Evolutionary conservation across 2,329 filamentous ascomycete species (phyloP).

Genomic region (Huntiella omanensis): DNA sequence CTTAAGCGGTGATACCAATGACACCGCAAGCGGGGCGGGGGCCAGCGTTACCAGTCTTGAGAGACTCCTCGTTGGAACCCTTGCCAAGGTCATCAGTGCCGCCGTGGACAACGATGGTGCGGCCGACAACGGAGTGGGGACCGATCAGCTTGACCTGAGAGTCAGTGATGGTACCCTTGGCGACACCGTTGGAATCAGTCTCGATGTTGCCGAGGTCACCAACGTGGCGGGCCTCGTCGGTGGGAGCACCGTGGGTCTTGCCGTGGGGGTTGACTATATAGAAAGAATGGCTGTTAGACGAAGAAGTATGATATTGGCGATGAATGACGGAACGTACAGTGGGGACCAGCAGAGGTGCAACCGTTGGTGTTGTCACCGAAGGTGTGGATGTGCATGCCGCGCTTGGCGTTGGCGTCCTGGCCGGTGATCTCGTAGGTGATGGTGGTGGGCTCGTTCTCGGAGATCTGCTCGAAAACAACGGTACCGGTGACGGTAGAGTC

Average conservation of each 20-base stretch:
- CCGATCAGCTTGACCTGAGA: constrained; percentile 88
- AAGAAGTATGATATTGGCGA: background rate
- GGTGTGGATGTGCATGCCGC: constrained; percentile 96
- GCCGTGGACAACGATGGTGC: constrained; percentile 83
- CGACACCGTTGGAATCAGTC: constrained; percentile 83
- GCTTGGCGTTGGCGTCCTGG: constrained; percentile 86
- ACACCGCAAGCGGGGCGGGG: constrained; percentile 81
- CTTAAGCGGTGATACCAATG: constrained; percentile 4
- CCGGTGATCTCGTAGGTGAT: constrained; percentile 85
- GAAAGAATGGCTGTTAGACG: background rate
- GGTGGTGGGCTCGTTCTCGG: constrained; percentile 64
- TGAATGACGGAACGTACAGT: constrained; percentile 46
- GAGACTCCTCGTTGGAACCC: constrained; percentile 80
- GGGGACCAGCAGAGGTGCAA: constrained; percentile 93
- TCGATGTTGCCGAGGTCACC: constrained; percentile 96
- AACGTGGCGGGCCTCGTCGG: constrained; percentile 74
- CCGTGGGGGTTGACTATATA: constrained; percentile 73
- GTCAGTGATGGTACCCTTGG: constrained; percentile 64
- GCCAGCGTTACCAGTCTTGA: constrained; percentile 97
- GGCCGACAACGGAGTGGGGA: constrained; percentile 83
- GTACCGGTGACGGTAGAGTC: constrained; percentile 90
- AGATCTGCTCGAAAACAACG: constrained; percentile 84
- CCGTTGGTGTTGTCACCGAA: constrained; percentile 99
- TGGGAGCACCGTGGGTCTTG: constrained; percentile 81
- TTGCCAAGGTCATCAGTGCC: constrained; percentile 95